These are phyloP conservation scores for Fremontodendron californicum DNA, from an alignment of 345 rosid species.

Conservation along the genomic window DNA sequence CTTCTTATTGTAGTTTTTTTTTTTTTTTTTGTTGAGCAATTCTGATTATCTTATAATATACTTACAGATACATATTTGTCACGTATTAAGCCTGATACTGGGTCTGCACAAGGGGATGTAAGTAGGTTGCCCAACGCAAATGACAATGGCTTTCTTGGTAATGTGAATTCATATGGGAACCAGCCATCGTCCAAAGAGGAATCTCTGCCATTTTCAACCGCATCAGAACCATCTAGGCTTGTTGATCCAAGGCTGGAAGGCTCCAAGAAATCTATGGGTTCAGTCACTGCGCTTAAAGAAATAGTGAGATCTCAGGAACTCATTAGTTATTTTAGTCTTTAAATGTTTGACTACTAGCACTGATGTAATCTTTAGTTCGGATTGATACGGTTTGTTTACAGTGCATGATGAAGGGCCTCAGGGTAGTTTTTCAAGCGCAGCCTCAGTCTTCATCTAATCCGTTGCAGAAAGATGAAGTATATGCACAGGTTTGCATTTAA, in stretches of 20 bases:
- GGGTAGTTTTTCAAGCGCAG: constrained; percentile 54
- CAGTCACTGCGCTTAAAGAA: constrained; percentile 81
- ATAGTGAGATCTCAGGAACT: constrained; percentile 49
- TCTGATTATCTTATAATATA: constrained; percentile 18
- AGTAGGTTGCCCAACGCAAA: constrained; percentile 31
- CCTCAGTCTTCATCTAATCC: constrained; percentile 51
- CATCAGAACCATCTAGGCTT: constrained; percentile 56
- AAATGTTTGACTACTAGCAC: constrained; percentile 1
- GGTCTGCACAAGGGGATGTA: constrained; percentile 24
- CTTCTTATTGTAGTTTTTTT: background rate
- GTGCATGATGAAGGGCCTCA: constrained; percentile 83
- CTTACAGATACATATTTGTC: constrained; percentile 62
- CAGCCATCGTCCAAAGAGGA: constrained; percentile 55
- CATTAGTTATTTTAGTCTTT: background rate
- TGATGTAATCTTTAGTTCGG: background rate
- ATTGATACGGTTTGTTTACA: constrained; percentile 30
- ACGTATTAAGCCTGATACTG: constrained; percentile 50
- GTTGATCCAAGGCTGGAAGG: constrained; percentile 67
- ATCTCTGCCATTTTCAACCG: constrained; percentile 37
- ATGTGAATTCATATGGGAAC: constrained; percentile 42
- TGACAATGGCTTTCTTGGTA: constrained; percentile 53
- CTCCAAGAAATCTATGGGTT: constrained; percentile 49
- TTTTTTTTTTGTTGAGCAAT: background rate
- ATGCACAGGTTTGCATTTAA: constrained; percentile 65
- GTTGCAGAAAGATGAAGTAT: constrained; percentile 67